These are phyloP conservation scores for Fusarium chuoi DNA, from an alignment of 2,329 filamentous ascomycete species.

Conservation along the genomic window DNA sequence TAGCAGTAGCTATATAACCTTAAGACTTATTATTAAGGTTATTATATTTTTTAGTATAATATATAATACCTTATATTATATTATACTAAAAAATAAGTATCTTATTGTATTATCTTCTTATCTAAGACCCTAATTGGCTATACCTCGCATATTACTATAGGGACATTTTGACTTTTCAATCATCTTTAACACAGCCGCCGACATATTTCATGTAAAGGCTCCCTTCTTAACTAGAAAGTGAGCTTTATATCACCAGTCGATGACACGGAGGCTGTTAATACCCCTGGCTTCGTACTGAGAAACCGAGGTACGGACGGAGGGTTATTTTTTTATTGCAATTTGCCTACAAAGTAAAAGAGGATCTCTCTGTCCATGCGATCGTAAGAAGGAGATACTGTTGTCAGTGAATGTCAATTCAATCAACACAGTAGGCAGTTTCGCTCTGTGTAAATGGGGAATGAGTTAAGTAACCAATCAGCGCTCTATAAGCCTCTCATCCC, in stretches of 20 bases:
- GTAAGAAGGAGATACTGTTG: not conserved
- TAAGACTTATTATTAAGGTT: too few relatives aligned
- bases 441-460: not conserved
- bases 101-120: too few relatives aligned
- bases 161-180: too few relatives aligned
- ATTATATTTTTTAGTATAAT: too few relatives aligned
- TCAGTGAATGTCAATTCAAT: not conserved
- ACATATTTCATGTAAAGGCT: not conserved
- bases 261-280: not conserved
- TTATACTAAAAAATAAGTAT: too few relatives aligned
- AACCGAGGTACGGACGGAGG: not conserved
- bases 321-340: not conserved
- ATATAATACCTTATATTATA: too few relatives aligned
- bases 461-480: slow-evolving; percentile 14
- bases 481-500: not conserved
- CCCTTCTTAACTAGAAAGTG: not conserved
- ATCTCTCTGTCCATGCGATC: not conserved
- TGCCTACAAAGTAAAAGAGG: not conserved
- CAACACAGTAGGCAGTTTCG: not conserved
- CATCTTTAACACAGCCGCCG: not conserved
- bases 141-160: too few relatives aligned
- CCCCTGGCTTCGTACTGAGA: not conserved
- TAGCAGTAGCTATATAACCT: too few relatives aligned
- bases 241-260: not conserved
- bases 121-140: too few relatives aligned